A percentile compares a stretch with the other conserved stretches of the same genome.
Evolutionary conservation across 2,329 filamentous ascomycete genomes (phyloP).

Genomic region (Trichoderma guizhouense): DNA sequence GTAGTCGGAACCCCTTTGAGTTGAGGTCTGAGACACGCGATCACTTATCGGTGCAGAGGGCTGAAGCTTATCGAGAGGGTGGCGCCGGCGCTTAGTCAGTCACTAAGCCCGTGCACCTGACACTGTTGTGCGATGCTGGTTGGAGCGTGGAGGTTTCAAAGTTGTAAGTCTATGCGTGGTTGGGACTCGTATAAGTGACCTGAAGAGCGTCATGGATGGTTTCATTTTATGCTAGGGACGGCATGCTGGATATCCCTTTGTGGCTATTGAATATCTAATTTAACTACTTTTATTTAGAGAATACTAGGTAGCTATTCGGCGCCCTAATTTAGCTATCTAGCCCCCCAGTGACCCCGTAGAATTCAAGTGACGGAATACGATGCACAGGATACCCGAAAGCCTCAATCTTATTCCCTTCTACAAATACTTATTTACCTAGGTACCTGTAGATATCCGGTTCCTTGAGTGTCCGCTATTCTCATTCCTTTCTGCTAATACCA

Average conservation of each 20-base stretch:
- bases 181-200: neutral
- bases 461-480: neutral
- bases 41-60: constrained; percentile 18
- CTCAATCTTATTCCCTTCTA: neutral
- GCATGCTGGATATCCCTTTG: neutral
- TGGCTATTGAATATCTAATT: neutral
- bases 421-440: neutral
- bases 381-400: neutral
- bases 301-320: neutral
- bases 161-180: neutral
- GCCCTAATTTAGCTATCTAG: neutral
- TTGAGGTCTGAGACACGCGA: constrained; percentile 22
- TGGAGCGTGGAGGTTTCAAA: neutral
- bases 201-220: neutral
- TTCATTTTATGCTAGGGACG: neutral
- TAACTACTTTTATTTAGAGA: neutral
- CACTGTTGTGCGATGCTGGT: neutral
- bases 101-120: neutral
- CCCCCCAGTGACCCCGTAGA: neutral
- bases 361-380: neutral
- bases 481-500: too few relatives aligned
- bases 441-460: neutral
- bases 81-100: constrained; percentile 5
- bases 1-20: neutral
- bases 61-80: constrained; percentile 19